A percentile compares a stretch with the other conserved stretches of the same genome.
Conservation (phyloP, 108 stramenopile genomes). For the Phaeodactylum tricornutum region DNA sequence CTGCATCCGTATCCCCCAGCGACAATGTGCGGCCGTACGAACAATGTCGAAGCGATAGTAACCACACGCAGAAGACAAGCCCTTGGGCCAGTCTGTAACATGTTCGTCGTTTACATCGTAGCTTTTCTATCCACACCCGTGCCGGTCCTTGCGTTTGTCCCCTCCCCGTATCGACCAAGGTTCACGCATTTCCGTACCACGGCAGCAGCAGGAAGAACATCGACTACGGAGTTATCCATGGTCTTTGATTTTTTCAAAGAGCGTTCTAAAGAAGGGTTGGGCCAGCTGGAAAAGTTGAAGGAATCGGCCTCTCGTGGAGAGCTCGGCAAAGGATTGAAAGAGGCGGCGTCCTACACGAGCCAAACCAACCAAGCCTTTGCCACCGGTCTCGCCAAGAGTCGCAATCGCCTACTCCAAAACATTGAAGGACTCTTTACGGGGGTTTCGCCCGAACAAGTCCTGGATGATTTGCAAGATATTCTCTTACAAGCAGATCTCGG, state of each 20-base stretch:
- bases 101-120: no score
- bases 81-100: no score
- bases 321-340: conserved; percentile 30
- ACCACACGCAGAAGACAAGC: no score
- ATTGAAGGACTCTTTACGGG: conserved; percentile 50
- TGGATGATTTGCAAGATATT: conserved; percentile 66
- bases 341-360: conserved; percentile 40
- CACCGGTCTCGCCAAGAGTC: conserved; percentile 60
- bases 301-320: conserved; percentile 31
- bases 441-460: conserved; percentile 24
- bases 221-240: conserved; percentile 5
- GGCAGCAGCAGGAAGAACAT: no score
- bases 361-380: conserved; percentile 55
- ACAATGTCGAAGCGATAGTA: no score
- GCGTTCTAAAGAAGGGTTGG: conserved; percentile 45
- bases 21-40: no score
- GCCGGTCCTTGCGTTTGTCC: no score
- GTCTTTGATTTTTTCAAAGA: conserved; percentile 83
- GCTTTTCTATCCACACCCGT: no score
- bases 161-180: no score
- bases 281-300: conserved; percentile 38
- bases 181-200: no score
- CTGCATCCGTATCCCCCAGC: no score
- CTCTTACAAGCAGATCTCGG: conserved; percentile 77
- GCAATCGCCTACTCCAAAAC: conserved; percentile 54